Evolutionary conservation across 495 filamentous ascomycete genomes (phyloP).

Genomic region (Wilcoxina mikolae): DNA sequence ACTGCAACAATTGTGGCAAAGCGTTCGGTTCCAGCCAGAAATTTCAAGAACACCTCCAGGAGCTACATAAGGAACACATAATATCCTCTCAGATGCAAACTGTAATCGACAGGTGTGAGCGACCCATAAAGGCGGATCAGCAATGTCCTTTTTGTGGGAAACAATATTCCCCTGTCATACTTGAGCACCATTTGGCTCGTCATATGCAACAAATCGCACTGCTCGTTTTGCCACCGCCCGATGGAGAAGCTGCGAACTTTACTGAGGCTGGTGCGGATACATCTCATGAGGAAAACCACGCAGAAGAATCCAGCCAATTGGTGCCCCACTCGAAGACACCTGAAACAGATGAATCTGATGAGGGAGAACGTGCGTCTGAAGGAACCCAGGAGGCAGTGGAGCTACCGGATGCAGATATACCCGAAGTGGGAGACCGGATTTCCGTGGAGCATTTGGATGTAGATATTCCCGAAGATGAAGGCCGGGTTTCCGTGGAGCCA

Average conservation of each 20-base stretch:
- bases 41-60: background rate
- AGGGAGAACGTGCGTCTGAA: too few relatives aligned
- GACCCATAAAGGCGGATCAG: slow-evolving; percentile 10
- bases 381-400: too few relatives aligned
- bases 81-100: slow-evolving; percentile 3
- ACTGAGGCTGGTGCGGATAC: background rate
- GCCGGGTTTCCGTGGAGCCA: too few relatives aligned
- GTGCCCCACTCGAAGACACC: too few relatives aligned
- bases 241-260: background rate
- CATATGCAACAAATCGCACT: slow-evolving; percentile 25
- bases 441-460: too few relatives aligned
- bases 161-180: background rate
- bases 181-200: slow-evolving; percentile 17
- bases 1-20: slow-evolving; percentile 7
- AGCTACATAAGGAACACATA: background rate
- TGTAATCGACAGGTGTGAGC: slow-evolving; percentile 13
- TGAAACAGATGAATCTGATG: too few relatives aligned
- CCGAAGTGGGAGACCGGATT: too few relatives aligned
- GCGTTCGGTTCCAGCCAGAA: background rate
- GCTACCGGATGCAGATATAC: too few relatives aligned
- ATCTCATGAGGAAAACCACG: too few relatives aligned
- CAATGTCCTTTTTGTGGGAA: slow-evolving; percentile 10
- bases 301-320: too few relatives aligned
- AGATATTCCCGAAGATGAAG: too few relatives aligned
- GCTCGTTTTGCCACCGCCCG: slow-evolving; percentile 11